Conservation (phyloP, 2,329 filamentous ascomycete species). For the Epichloe hybrida region DNA sequence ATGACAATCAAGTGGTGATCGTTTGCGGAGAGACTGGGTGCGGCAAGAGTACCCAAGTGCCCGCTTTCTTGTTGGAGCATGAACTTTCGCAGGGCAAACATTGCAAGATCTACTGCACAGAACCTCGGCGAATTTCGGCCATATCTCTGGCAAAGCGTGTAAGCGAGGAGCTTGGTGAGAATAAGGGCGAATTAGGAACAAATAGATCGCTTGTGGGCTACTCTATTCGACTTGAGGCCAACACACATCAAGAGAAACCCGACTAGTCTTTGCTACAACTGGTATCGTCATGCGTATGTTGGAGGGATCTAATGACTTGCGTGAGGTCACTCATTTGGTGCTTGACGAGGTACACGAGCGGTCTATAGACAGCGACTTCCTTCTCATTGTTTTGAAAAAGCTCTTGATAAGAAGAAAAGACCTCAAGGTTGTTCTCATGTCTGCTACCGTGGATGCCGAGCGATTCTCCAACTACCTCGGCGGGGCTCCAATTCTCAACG, state of each 20-base stretch:
- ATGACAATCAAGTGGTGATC: constrained; percentile 73
- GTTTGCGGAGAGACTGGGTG: constrained; percentile 94
- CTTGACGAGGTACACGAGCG: constrained; percentile 97
- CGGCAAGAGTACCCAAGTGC: constrained; percentile 96
- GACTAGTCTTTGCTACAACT: constrained; percentile 78
- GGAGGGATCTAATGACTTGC: constrained; percentile 72
- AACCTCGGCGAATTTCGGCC: constrained; percentile 88
- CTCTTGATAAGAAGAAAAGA: constrained; percentile 64
- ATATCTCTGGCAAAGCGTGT: constrained; percentile 88
- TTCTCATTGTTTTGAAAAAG: constrained; percentile 81
- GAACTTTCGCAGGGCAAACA: constrained; percentile 65
- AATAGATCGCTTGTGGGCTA: constrained; percentile 78
- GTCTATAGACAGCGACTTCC: constrained; percentile 91
- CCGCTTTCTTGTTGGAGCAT: constrained; percentile 82
- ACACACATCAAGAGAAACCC: constrained; percentile 65
- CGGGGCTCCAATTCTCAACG: constrained; percentile 72
- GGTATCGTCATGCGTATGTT: constrained; percentile 98
- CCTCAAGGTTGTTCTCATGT: constrained; percentile 92
- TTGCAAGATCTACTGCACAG: constrained; percentile 92
- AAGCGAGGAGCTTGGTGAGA: constrained; percentile 87
- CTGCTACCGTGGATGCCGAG: constrained; percentile 86
- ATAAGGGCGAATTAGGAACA: constrained; percentile 68
- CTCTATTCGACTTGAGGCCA: constrained; percentile 84
- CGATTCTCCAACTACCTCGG: constrained; percentile 82
- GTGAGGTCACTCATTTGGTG: constrained; percentile 83